These are phyloP conservation scores for Phaffomyces thermotolerans DNA, from an alignment of 805 yeast species.

Conservation along the genomic window DNA sequence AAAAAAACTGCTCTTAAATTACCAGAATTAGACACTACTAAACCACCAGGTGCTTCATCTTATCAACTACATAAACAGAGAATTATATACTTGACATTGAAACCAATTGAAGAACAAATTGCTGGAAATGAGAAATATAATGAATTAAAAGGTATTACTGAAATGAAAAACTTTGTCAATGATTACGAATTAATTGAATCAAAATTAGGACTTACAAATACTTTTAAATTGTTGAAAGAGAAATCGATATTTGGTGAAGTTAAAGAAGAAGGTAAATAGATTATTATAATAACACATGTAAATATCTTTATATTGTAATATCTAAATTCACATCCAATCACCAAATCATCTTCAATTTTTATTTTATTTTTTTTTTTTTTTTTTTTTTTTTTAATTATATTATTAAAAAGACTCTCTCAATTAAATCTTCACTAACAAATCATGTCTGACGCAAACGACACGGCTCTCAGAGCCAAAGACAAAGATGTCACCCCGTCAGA, in stretches of 20 bases:
- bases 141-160: not conserved
- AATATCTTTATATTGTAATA: no score
- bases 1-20: not conserved
- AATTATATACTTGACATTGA: conserved; percentile 17
- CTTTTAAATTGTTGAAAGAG: conserved; percentile 9
- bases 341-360: not conserved
- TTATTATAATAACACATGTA: not conserved
- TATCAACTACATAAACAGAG: conserved; percentile 11
- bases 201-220: conserved; percentile 5
- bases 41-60: conserved; percentile 8
- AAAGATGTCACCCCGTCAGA: conserved; percentile 2
- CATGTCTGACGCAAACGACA: not conserved
- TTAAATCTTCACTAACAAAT: not conserved
- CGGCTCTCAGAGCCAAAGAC: not conserved
- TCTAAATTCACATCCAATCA: not conserved
- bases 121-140: conserved; percentile 1
- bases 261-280: not conserved
- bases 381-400: no score
- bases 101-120: conserved; percentile 17
- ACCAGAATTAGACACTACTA: conserved; percentile 9
- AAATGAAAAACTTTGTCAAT: conserved; percentile 5
- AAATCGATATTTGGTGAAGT: conserved; percentile 5
- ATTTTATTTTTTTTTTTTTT: no score
- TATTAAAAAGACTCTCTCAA: no score
- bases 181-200: conserved; percentile 7